These are phyloP conservation scores for Saturnispora besseyi DNA, from an alignment of 805 yeast species.

Conservation along the genomic window DNA sequence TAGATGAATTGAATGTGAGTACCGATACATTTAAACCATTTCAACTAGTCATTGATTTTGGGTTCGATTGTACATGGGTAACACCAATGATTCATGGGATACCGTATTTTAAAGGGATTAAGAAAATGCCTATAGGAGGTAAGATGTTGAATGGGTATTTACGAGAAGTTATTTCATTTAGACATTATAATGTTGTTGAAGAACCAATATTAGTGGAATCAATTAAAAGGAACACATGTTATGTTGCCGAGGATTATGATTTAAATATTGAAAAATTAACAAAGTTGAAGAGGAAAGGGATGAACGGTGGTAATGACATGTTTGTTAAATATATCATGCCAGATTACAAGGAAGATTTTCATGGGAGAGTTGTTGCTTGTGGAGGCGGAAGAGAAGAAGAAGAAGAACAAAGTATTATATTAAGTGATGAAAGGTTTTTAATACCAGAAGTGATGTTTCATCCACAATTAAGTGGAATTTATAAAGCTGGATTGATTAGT, in stretches of 20 bases:
- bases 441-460: constrained; percentile 82
- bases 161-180: constrained; percentile 75
- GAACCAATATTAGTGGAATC: constrained; percentile 79
- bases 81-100: constrained; percentile 76
- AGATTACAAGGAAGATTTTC: constrained; percentile 69
- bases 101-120: constrained; percentile 67
- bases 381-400: constrained; percentile 44
- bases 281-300: constrained; percentile 16
- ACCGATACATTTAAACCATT: constrained; percentile 38
- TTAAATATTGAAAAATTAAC: constrained; percentile 21
- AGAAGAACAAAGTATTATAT: constrained; percentile 22
- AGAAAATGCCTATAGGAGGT: constrained; percentile 81
- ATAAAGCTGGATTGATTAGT: constrained; percentile 71
- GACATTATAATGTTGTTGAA: constrained; percentile 89
- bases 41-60: constrained; percentile 76
- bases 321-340: constrained; percentile 75
- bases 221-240: constrained; percentile 72
- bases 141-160: constrained; percentile 71
- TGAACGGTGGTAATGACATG: constrained; percentile 20
- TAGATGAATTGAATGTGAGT: constrained; percentile 18
- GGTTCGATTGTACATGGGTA: constrained; percentile 80
- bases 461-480: constrained; percentile 72
- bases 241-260: constrained; percentile 53
- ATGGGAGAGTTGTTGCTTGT: constrained; percentile 43
- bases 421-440: constrained; percentile 79